Conservation (phyloP, 2,329 filamentous ascomycete genomes). For the Ophiosphaerella narmari region DNA sequence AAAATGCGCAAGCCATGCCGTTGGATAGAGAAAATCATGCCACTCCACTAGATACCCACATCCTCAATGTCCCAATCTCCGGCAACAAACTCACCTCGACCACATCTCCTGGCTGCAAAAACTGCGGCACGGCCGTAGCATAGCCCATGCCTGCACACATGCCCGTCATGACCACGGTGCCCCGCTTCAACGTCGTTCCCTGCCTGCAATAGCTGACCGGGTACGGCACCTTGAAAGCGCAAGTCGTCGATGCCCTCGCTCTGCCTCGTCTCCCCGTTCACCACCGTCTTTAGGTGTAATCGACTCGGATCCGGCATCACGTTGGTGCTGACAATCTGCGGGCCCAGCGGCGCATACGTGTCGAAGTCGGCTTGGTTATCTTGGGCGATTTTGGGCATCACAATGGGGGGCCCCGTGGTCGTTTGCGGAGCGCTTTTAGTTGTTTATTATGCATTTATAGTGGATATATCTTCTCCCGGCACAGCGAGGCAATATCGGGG, state of each 20-base stretch:
- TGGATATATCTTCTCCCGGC: too few species aligned
- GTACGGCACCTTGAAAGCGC: constrained; percentile 53
- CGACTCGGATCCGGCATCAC: constrained; percentile 51
- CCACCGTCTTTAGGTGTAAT: constrained; percentile 52
- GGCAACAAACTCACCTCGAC: constrained; percentile 40
- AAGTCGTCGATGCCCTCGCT: constrained; percentile 54
- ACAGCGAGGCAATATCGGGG: too few species aligned
- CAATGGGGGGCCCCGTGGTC: constrained; percentile 49
- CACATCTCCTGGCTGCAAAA: constrained; percentile 40
- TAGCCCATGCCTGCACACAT: constrained; percentile 48
- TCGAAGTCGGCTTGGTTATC: constrained; percentile 58
- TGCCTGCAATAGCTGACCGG: constrained; percentile 54
- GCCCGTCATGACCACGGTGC: constrained; percentile 57
- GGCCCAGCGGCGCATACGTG: constrained; percentile 59
- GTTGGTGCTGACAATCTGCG: constrained; percentile 51
- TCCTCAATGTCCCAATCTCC: constrained; percentile 38
- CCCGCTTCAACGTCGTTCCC: constrained; percentile 52
- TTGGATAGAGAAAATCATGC: too few species aligned
- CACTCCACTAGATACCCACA: too few species aligned
- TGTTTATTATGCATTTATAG: too few species aligned
- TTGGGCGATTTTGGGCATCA: constrained; percentile 56
- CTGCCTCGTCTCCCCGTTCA: constrained; percentile 57
- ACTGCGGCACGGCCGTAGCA: constrained; percentile 48
- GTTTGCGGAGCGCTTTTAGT: too few species aligned
- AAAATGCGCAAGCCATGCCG: too few species aligned